A percentile compares a stretch with the other conserved stretches of the same genome.
Evolutionary conservation across 805 yeast species (phyloP).

Genomic region (Cyberlindnera amylophila): DNA sequence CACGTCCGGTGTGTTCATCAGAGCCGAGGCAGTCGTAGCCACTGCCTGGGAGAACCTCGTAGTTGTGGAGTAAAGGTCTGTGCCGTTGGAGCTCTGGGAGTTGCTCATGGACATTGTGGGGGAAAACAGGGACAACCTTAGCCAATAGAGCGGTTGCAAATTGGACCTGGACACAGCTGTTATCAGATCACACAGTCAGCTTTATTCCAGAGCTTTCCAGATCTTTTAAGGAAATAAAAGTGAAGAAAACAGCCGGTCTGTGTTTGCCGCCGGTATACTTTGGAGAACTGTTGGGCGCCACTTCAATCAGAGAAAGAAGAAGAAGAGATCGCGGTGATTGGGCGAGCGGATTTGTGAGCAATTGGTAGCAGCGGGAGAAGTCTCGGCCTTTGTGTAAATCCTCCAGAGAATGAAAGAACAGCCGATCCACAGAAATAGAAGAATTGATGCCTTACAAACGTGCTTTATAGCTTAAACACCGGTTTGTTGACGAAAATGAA

Average conservation of each 20-base stretch:
- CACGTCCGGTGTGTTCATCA: constrained; percentile 31
- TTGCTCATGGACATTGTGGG: constrained; percentile 9
- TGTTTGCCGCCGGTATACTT: neutral
- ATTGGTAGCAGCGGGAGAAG: too few relatives aligned
- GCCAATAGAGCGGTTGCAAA: too few relatives aligned
- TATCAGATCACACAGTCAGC: too few relatives aligned
- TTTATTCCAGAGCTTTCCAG: too few relatives aligned
- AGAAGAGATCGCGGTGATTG: neutral
- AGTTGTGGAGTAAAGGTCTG: constrained; percentile 30
- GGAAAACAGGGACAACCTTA: too few relatives aligned
- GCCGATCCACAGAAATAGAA: too few relatives aligned
- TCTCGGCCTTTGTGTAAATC: neutral
- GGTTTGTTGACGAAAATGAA: neutral
- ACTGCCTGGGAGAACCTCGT: constrained; percentile 43
- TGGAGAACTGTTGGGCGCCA: neutral
- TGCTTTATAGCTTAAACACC: too few relatives aligned
- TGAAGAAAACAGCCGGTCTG: neutral
- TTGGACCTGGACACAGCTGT: too few relatives aligned
- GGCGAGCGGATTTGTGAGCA: neutral
- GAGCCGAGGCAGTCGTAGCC: constrained; percentile 53
- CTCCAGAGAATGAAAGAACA: neutral
- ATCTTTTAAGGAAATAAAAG: too few relatives aligned
- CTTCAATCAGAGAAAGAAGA: neutral
- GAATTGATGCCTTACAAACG: too few relatives aligned
- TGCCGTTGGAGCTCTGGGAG: constrained; percentile 8